Evolutionary conservation across 352 stramenopile species (phyloP), one percentile per base, ranked within the genome.

Genomic region (Phytophthora colocasiae): DNA sequence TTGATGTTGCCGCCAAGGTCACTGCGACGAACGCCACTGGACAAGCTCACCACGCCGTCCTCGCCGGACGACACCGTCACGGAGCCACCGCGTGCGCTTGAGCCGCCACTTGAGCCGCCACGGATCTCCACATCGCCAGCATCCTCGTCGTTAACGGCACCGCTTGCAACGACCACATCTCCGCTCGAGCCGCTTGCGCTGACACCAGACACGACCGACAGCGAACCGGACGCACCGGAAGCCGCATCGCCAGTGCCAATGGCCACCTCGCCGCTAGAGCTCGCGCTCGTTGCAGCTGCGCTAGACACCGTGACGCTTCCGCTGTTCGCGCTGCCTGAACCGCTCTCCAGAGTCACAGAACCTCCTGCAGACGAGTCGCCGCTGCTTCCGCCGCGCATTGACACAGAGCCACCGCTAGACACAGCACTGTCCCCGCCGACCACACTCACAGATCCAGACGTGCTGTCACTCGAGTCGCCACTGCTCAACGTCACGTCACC

Each of bases 91-190:
- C 36, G 36, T 3, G 36, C 6, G 36, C 36, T 41, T 6, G 36
- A 41, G 9, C 36, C 12, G 9, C 36, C 36, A 41, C 11, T 7
- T n/a, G 36, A 41, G 7, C 36, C 36, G n/a, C 55, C 55, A 55
- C 54, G 54, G 27, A 61, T 46, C 27, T 41, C 5, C n/a, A 61
- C 54, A n/a, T 29, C 43, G 2, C 54, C 54, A 27, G 54, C 46
- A 31, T 44, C 36, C 4, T 8, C 11, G 11, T 12, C 10, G 36
- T 9, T 17, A 41, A n/a, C 36, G 14, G 0, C 14, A 6, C 36
- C 36, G 36, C 36, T 41, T 6, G 36, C 36, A 12, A 41, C 36
- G 9, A 41, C 7, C 36, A 41, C 36, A 41, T 0, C 10, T n/a
- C 36, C 36, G 2, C 36, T 41, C 11, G 36, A 41, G 10, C 36